phyloP scores from a whole-genome alignment of 192 early-diverging fungal species.

The Coemansia sp. region DNA sequence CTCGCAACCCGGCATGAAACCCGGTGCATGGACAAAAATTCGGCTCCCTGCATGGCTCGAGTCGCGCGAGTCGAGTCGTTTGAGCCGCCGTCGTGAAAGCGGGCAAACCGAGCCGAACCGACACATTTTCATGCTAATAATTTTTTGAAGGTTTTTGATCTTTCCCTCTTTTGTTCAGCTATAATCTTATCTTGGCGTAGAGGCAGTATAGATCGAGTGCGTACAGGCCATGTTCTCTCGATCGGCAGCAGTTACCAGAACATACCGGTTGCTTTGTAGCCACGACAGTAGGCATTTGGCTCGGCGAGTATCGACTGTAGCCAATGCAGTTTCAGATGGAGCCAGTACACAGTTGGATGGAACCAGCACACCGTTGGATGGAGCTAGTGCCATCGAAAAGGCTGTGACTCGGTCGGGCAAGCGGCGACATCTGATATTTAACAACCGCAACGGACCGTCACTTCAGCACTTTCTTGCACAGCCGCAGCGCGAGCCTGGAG shows the following conservation, averaged over 20 bases:
- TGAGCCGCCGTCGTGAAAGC: no score
- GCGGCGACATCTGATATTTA: slow-evolving; percentile 42
- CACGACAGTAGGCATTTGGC: background rate
- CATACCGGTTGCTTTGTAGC: background rate
- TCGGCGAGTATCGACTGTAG: background rate
- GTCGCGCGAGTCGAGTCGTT: no score
- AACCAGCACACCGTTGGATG: background rate
- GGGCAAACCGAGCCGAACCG: background rate
- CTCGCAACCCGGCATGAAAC: no score
- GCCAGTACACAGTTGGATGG: background rate
- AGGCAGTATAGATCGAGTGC: no score
- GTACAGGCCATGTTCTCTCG: background rate
- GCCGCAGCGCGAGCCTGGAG: slow-evolving; percentile 10
- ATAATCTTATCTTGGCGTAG: background rate
- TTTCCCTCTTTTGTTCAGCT: background rate
- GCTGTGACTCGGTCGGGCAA: background rate
- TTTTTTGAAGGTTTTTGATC: background rate
- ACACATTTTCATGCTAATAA: background rate
- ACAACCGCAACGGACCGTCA: slow-evolving; percentile 49
- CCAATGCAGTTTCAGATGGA: background rate
- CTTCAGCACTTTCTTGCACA: slow-evolving; percentile 53
- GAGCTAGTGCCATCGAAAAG: background rate
- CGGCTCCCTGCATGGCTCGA: no score
- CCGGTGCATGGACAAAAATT: no score
- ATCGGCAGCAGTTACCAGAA: background rate